phyloP scores from a whole-genome alignment of 768 basidiomycete genomes.

The Amanita phalloides region DNA sequence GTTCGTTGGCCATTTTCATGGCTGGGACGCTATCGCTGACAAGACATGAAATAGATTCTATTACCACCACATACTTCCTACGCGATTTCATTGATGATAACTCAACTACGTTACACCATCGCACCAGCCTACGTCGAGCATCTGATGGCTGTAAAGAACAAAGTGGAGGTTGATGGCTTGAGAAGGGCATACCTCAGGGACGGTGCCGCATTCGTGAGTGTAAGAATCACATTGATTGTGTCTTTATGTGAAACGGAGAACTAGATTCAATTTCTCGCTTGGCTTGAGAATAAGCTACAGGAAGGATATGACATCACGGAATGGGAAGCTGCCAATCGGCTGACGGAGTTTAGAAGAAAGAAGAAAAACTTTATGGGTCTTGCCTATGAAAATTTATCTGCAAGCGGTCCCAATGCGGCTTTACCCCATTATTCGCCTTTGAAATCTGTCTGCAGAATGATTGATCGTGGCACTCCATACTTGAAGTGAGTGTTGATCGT shows the following conservation, averaged over 20 bases:
- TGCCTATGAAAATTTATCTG: conserved; percentile 86
- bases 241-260: conserved; percentile 8
- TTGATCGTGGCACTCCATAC: conserved; percentile 75
- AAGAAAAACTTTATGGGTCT: conserved; percentile 72
- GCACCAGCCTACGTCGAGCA: conserved; percentile 59
- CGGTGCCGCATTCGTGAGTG: conserved; percentile 71
- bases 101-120: conserved; percentile 71
- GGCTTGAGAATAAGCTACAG: conserved; percentile 74
- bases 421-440: conserved; percentile 87
- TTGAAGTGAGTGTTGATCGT: conserved; percentile 54
- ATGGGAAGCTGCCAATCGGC: conserved; percentile 80
- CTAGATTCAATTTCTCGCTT: conserved; percentile 75
- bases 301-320: conserved; percentile 81
- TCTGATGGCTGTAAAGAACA: conserved; percentile 85
- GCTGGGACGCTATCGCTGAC: neutral
- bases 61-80: conserved; percentile 69
- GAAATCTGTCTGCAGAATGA: conserved; percentile 54
- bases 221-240: neutral
- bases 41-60: conserved; percentile 32
- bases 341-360: conserved; percentile 66
- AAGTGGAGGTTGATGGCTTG: conserved; percentile 75
- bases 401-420: conserved; percentile 85
- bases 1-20: conserved; percentile 18
- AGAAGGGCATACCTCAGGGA: conserved; percentile 82
- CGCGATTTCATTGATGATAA: conserved; percentile 78